Evolutionary conservation across 2,329 filamentous ascomycete species (phyloP).

Genomic region (Epichloe gansuensis): DNA sequence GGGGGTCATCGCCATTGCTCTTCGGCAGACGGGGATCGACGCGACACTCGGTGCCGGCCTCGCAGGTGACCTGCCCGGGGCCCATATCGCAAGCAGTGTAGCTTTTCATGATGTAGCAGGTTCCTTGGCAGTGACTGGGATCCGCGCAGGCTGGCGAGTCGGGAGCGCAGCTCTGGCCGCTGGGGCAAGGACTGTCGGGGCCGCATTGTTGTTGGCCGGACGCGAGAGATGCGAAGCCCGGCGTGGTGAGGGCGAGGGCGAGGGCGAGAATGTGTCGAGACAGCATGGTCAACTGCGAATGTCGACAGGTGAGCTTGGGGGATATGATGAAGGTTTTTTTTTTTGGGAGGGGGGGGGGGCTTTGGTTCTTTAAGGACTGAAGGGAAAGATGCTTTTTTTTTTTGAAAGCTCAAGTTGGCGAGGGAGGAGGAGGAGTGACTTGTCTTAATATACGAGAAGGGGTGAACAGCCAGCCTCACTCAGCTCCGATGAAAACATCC

Average conservation of each 20-base stretch:
- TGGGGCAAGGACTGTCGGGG: slow-evolving; percentile 16
- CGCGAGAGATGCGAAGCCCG: slow-evolving; percentile 9
- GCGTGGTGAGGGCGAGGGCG: slow-evolving; percentile 8
- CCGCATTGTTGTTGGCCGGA: slow-evolving; percentile 14
- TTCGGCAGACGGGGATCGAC: slow-evolving; percentile 20
- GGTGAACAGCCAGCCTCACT: background rate
- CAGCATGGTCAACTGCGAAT: slow-evolving; percentile 11
- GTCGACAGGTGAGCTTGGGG: background rate
- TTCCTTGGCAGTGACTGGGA: slow-evolving; percentile 16
- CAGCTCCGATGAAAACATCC: background rate
- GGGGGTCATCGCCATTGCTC: slow-evolving; percentile 21
- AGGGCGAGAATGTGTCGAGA: slow-evolving; percentile 10
- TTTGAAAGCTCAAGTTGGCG: background rate
- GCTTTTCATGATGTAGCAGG: slow-evolving; percentile 16
- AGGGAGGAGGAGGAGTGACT: background rate
- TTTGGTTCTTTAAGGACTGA: background rate
- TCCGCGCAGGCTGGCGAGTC: slow-evolving; percentile 12
- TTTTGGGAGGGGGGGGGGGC: background rate
- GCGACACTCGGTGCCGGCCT: slow-evolving; percentile 14
- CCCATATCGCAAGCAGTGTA: slow-evolving; percentile 21
- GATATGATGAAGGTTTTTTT: background rate
- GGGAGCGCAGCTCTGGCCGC: slow-evolving; percentile 15
- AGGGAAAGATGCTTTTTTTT: background rate
- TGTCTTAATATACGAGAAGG: background rate
- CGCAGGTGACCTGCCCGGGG: slow-evolving; percentile 14